These are phyloP conservation scores for Apophysomyces elegans DNA, from an alignment of 371 early-diverging fungal genomes.

Conservation along the genomic window DNA sequence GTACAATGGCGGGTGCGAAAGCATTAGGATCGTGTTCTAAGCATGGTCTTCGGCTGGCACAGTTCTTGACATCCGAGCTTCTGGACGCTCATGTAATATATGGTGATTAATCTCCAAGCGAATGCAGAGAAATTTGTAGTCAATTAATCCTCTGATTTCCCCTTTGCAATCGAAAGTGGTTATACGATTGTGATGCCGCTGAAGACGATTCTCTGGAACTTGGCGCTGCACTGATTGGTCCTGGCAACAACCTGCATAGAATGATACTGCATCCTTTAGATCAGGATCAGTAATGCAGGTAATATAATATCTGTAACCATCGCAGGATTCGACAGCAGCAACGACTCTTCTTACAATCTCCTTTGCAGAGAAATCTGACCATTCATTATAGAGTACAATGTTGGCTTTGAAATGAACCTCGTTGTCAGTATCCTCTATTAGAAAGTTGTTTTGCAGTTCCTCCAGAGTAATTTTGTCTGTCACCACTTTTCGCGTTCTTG, in stretches of 20 bases:
- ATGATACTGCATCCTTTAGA: not conserved
- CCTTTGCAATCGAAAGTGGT: slow-evolving; percentile 1
- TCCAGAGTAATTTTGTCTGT: not conserved
- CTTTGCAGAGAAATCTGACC: not conserved
- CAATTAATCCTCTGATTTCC: not conserved
- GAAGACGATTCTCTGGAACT: not conserved
- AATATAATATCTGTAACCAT: not conserved
- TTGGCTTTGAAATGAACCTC: not conserved
- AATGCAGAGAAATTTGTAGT: not conserved
- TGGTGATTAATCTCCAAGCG: not conserved
- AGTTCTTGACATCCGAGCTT: not conserved
- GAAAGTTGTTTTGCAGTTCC: not conserved
- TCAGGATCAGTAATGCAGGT: not conserved
- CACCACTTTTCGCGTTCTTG: not conserved
- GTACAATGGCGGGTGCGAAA: no score
- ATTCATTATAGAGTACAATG: not conserved
- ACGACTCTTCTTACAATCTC: not conserved
- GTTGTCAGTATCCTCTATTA: not conserved
- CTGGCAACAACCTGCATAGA: not conserved
- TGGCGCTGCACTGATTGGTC: not conserved
- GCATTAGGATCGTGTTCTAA: no score
- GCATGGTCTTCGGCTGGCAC: not conserved
- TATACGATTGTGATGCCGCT: not conserved
- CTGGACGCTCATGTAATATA: not conserved
- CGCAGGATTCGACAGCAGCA: not conserved